Evolutionary conservation across 352 stramenopile species (phyloP), one percentile per base, ranked within the genome.

Genomic region (Phytophthora multivora): DNA sequence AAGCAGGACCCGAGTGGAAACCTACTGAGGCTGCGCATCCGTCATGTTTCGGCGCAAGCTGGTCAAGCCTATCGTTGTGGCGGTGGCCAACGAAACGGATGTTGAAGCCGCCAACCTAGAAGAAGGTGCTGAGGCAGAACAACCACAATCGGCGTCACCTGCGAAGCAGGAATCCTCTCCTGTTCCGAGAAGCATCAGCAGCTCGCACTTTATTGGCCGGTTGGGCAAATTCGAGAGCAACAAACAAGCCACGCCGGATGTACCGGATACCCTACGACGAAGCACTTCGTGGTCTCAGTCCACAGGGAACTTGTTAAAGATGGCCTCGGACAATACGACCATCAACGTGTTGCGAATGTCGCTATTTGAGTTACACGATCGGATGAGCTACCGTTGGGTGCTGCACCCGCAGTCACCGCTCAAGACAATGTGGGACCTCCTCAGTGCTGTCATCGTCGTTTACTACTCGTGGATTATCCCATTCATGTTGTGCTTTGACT

Each of bases 381-480:
- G 69, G 19, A 63, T 71, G 35, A 53, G 63, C 25, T 82, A 86
- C 55, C 69, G 48, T 9, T 89, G 71, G 70, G 66, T 89, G 10
- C 48, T 89, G 23, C 81, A 89, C 51, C 79, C 75, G 11, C 60
- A 83, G 36, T 89, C 77, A 7, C 46, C 55, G 15, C 50, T 79
- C 45, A 88, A 90, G 54, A 71, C 75, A 1, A 18, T 64, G n/a
- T 90, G 78, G 80, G 78, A 90, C 51, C 52, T 90, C 8, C 21
- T 83, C 8, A 88, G 78, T 59, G 80, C 78, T 0, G 2, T 70
- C 15, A 56, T 79, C 12, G 80, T 90, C n/a, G 63, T 88, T 21
- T 88, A 81, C 66, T 90, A 90, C 68, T 87, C 77, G 55, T 90
- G 80, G 78, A 83, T 88, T 47, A 79, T 88, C 28, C 78, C 80